Conservation (phyloP, 176 grass and related monocot species). For the Saccharum spontaneum region DNA sequence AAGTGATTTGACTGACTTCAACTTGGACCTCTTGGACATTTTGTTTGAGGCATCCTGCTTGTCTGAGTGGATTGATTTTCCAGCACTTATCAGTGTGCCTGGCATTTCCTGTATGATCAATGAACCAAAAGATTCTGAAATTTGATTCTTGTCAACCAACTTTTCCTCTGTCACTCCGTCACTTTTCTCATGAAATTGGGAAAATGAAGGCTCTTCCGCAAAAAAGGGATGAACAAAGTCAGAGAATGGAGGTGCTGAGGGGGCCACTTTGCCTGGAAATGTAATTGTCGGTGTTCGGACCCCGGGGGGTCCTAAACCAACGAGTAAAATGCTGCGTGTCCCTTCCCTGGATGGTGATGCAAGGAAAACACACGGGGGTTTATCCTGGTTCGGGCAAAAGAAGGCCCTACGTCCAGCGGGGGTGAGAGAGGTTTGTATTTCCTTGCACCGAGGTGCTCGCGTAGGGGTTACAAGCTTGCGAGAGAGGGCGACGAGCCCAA, state of each 20-base stretch:
- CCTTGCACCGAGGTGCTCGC: too few species aligned
- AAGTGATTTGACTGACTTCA: constrained; percentile 74
- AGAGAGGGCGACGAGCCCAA: too few species aligned
- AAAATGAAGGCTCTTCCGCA: constrained; percentile 19
- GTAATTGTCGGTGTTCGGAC: too few species aligned
- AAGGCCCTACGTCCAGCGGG: too few species aligned
- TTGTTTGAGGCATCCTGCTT: constrained; percentile 42
- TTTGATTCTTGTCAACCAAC: constrained; percentile 27
- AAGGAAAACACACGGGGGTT: too few species aligned
- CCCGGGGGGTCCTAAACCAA: too few species aligned
- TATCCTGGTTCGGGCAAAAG: too few species aligned
- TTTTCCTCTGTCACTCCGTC: constrained; percentile 22
- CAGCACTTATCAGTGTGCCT: not conserved
- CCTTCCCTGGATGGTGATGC: too few species aligned
- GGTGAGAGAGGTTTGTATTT: too few species aligned
- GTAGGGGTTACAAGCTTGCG: too few species aligned
- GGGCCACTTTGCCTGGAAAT: constrained; percentile 18
- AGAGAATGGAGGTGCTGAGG: constrained; percentile 55
- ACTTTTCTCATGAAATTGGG: constrained; percentile 35
- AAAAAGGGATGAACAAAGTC: constrained; percentile 19
- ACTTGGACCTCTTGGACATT: constrained; percentile 60
- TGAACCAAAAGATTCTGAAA: constrained; percentile 46
- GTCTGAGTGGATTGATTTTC: constrained; percentile 21
- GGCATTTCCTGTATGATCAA: constrained; percentile 32
- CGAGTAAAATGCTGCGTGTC: too few species aligned